Evolutionary conservation across 257 asterid genomes (phyloP).

Genomic region (Ilex asprella): DNA sequence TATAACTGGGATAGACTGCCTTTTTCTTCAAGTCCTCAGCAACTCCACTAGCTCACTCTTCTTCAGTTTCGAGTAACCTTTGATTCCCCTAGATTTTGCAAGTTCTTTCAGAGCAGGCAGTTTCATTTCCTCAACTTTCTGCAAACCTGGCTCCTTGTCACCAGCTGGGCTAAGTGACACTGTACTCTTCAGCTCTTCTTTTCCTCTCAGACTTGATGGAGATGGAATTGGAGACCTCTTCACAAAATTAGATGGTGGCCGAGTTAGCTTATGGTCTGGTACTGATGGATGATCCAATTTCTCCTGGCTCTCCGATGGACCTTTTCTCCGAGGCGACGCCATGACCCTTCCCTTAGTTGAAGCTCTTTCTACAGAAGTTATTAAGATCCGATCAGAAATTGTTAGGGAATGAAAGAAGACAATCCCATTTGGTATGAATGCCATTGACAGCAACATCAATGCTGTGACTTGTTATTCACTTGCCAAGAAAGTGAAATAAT

Average conservation of each 20-base stretch:
- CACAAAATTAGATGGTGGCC: slow-evolving; percentile 49
- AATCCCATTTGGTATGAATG: not conserved
- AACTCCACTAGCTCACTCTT: slow-evolving; percentile 60
- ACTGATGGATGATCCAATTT: slow-evolving; percentile 18
- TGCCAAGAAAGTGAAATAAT: too few relatives aligned
- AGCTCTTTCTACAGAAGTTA: slow-evolving; percentile 28
- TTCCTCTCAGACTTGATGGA: slow-evolving; percentile 16
- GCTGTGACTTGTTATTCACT: too few relatives aligned
- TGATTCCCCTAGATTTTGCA: slow-evolving; percentile 64
- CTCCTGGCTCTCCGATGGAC: slow-evolving; percentile 25
- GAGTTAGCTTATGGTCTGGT: slow-evolving; percentile 17
- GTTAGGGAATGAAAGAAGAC: not conserved
- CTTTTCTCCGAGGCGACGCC: slow-evolving; percentile 11
- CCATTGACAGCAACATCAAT: not conserved
- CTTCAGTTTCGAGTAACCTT: slow-evolving; percentile 65
- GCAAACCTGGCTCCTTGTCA: slow-evolving; percentile 8
- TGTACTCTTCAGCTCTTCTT: slow-evolving; percentile 6
- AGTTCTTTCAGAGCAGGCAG: slow-evolving; percentile 51
- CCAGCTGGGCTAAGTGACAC: slow-evolving; percentile 4
- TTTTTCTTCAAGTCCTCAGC: slow-evolving; percentile 19
- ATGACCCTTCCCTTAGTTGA: slow-evolving; percentile 21
- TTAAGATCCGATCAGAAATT: not conserved
- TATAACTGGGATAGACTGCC: too few relatives aligned
- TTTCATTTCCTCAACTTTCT: slow-evolving; percentile 50
- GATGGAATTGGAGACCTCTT: slow-evolving; percentile 53